Conservation (phyloP, 768 basidiomycete species). For the Leccinum pellstonianum region DNA sequence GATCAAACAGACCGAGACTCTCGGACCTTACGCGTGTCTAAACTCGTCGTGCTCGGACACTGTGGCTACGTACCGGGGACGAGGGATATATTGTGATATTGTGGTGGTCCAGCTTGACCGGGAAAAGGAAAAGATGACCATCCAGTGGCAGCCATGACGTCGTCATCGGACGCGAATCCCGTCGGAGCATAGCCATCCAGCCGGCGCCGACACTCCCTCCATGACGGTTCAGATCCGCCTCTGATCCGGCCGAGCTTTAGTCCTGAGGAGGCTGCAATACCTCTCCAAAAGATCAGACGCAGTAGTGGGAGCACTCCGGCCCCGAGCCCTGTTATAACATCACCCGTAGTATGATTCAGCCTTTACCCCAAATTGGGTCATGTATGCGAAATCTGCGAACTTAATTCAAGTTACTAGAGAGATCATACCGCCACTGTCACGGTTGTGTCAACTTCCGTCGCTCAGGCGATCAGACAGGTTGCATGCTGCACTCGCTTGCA, state of each 20-base stretch:
- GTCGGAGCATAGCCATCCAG: constrained; percentile 42
- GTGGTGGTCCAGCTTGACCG: not conserved
- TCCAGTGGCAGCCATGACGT: not conserved
- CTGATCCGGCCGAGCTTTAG: constrained; percentile 41
- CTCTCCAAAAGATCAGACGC: not conserved
- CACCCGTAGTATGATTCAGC: too few species aligned
- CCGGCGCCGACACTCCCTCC: constrained; percentile 24
- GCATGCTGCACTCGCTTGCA: not conserved
- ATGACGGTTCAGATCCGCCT: constrained; percentile 51
- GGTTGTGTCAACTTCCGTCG: not conserved
- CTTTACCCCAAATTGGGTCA: too few species aligned
- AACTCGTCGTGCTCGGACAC: constrained; percentile 38
- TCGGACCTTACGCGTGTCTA: constrained; percentile 40
- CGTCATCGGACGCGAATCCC: constrained; percentile 31
- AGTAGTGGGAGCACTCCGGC: not conserved
- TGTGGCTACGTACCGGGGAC: not conserved
- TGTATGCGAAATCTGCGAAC: not conserved
- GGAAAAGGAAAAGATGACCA: not conserved
- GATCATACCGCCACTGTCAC: not conserved
- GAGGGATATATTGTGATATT: constrained; percentile 11
- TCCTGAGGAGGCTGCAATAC: constrained; percentile 38
- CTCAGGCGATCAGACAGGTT: not conserved
- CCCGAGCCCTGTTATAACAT: not conserved
- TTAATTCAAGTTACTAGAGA: not conserved
- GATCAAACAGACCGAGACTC: not conserved